Base-by-base conservation (phyloP, 2,329 filamentous ascomycete species). In the Pseudogymnoascus sp. region DNA sequence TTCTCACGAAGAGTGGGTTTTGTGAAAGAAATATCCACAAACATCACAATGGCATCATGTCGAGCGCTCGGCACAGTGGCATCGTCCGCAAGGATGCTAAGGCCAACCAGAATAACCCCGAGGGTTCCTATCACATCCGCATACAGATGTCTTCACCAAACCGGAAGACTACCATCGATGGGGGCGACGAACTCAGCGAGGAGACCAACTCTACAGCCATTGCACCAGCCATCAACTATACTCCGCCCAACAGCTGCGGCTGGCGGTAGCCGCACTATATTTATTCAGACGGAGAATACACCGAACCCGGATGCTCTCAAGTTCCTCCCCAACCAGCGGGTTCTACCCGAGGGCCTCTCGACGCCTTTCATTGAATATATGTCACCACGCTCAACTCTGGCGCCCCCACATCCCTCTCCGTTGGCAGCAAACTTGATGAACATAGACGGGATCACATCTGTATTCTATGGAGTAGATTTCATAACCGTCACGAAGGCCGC, bases 241-340 rank as follows among this genome's bases (percentile, higher is more conserved):
- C 71, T 76, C 16, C 74, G 77, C 48, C 78, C 75, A 60, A 73
- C 75, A 2, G 70, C 76, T 21, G 75, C 73, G n/a, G 73, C 76
- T 23, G 74, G 73, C 23, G 76, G 77, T 64, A 77, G 75, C 65
- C 88, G 93, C 68, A 92, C 87, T 23, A 96, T 99, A 77, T 99
- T 98, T 80, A 99, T 99, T 73, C 95, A 99, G 79, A 98, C 93
- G 4, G 93, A 98, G 74, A 85, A 84, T 69, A 99, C 95, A 1
- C 95, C 95, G 25, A 99, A 99, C 77, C 82, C 87, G n/a, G 92
- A 98, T 79, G 93, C 92, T 36, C 83, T 98, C 73, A 99, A 99
- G 79, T 99, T 99, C 79, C 84, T 96, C 41, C 95, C 95, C 1
- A 96, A 97, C 78, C 87, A 92, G 76, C 85, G 85, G 41, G 86